Percentiles rank a stretch among this genome's conserved stretches.
phyloP scores from a whole-genome alignment of 202 grass and related monocot genomes.

The Alloteropsis angusta region DNA sequence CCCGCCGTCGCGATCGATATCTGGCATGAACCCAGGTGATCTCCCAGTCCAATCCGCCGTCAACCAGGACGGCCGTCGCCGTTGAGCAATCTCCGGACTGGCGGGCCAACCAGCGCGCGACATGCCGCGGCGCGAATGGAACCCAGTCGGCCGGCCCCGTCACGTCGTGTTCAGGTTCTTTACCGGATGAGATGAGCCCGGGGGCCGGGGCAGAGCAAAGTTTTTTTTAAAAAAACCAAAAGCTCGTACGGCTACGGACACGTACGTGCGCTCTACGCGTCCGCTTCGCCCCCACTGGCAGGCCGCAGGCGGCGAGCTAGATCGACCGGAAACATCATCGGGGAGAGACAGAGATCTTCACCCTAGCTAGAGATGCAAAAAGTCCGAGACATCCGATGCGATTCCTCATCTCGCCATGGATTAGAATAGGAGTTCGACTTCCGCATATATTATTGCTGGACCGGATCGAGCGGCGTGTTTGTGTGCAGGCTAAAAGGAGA shows the following conservation, averaged over 20 bases:
- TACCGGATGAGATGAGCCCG: neutral
- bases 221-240: neutral
- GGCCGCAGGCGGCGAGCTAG: neutral
- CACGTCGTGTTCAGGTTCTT: neutral
- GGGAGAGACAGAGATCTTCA: neutral
- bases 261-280: neutral
- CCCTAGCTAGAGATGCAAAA: neutral
- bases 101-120: conserved; percentile 4
- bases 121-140: neutral
- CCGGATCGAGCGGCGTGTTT: neutral
- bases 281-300: neutral
- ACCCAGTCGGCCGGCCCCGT: neutral
- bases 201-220: too few species aligned
- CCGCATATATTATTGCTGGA: neutral
- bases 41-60: neutral
- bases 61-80: neutral
- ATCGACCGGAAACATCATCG: neutral
- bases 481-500: neutral
- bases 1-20: neutral
- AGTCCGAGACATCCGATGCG: neutral
- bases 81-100: neutral
- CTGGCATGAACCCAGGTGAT: neutral
- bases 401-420: neutral
- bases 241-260: neutral
- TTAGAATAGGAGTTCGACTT: neutral